phyloP scores from a whole-genome alignment of 1,284 basidiomycete species.

The Malassezia caprae region DNA sequence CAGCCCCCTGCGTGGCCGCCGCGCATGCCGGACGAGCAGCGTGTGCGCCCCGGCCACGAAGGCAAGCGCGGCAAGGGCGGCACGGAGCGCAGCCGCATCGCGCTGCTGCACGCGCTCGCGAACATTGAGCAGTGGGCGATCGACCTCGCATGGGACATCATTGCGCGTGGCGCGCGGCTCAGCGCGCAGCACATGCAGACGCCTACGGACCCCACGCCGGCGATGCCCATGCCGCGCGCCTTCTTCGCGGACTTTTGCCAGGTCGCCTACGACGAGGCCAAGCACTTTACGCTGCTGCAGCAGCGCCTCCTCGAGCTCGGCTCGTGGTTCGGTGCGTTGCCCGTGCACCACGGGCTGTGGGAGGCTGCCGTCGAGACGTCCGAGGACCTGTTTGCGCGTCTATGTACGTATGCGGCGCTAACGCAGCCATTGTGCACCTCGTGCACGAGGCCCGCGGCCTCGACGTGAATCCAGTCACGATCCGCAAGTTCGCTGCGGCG shows the following conservation, averaged over 20 bases:
- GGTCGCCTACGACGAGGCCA: constrained; percentile 67
- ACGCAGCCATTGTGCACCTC: constrained; percentile 65
- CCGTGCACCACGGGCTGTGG: constrained; percentile 57
- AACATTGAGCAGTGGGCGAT: constrained; percentile 83
- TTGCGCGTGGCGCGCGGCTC: constrained; percentile 54
- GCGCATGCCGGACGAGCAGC: constrained; percentile 52
- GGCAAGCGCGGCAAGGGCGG: constrained; percentile 56
- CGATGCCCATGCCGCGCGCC: constrained; percentile 29
- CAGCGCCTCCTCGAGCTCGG: constrained; percentile 54
- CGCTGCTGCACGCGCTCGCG: constrained; percentile 70
- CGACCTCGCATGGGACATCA: constrained; percentile 55
- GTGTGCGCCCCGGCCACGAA: constrained; percentile 59
- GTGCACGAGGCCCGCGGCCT: constrained; percentile 79
- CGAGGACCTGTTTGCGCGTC: constrained; percentile 61
- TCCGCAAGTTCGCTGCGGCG: constrained; percentile 63
- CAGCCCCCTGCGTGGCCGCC: constrained; percentile 62
- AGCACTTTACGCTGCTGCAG: constrained; percentile 54
- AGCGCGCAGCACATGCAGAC: constrained; percentile 21
- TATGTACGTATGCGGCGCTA: constrained; percentile 49
- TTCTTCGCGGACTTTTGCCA: constrained; percentile 48
- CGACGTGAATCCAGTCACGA: constrained; percentile 68
- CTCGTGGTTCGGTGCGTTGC: constrained; percentile 61
- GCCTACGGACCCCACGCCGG: neutral
- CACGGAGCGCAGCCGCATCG: constrained; percentile 58
- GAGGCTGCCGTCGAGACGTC: constrained; percentile 67